Conservation (phyloP, 208 protist species). For the Leishmania major region DNA sequence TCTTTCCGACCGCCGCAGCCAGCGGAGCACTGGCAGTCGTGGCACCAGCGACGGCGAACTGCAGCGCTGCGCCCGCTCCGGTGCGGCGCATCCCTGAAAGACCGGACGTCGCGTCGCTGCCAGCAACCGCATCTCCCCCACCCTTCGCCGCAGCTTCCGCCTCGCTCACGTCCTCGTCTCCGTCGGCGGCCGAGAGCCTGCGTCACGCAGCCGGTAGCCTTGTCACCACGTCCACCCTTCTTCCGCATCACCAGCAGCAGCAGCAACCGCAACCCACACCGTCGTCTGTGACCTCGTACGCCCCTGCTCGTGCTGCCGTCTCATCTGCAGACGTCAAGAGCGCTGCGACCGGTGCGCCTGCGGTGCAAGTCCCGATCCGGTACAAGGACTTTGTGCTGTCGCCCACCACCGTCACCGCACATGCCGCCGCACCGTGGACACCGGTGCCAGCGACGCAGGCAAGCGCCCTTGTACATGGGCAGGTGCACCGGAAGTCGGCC, state of each 20-base stretch:
- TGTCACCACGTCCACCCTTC: not conserved
- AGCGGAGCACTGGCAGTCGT: not conserved
- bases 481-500: not conserved
- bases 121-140: not conserved
- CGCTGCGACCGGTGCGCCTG: not conserved
- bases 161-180: not conserved
- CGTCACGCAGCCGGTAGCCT: not conserved
- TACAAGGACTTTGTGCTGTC: conserved; percentile 3
- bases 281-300: not conserved
- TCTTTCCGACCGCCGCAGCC: not conserved
- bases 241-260: not conserved
- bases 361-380: not conserved
- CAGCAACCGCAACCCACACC: not conserved
- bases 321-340: not conserved
- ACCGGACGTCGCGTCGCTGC: not conserved
- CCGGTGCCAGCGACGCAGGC: not conserved
- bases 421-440: not conserved
- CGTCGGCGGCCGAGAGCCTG: not conserved
- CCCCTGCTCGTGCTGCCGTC: not conserved
- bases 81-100: not conserved
- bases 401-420: not conserved
- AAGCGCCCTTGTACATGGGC: not conserved
- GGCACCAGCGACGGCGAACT: not conserved
- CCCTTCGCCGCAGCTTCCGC: not conserved
- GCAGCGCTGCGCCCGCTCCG: not conserved